Evolutionary conservation across 2,329 filamentous ascomycete genomes (phyloP).

Genomic region (Aureobasidium sp.): DNA sequence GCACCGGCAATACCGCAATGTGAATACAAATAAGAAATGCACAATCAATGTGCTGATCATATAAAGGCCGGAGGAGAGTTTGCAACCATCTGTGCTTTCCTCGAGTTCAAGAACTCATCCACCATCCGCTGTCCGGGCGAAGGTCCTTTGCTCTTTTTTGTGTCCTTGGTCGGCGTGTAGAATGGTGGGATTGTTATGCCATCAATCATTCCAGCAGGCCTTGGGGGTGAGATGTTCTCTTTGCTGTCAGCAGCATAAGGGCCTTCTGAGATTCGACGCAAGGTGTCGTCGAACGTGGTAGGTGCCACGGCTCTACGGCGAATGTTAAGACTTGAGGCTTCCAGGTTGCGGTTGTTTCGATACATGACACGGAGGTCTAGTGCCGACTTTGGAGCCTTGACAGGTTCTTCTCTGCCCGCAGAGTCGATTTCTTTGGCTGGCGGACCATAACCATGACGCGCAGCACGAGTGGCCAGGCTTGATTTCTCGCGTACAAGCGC

Average conservation of each 20-base stretch:
- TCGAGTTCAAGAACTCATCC: constrained; percentile 12
- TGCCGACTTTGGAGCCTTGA: constrained; percentile 20
- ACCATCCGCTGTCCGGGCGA: constrained; percentile 15
- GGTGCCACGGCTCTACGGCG: constrained; percentile 11
- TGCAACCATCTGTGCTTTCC: not conserved
- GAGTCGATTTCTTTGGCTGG: not conserved
- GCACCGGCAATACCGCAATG: not conserved
- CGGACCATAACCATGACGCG: not conserved
- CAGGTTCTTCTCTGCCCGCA: constrained; percentile 3
- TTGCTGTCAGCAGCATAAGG: constrained; percentile 21
- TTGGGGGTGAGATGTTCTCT: constrained; percentile 6
- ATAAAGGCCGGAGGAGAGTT: constrained; percentile 7
- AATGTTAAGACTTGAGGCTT: constrained; percentile 13
- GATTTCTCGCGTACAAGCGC: not conserved
- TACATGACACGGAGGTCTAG: constrained; percentile 27
- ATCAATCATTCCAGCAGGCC: constrained; percentile 1
- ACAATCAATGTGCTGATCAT: constrained; percentile 8
- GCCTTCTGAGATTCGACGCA: constrained; percentile 25
- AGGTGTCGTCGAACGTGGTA: constrained; percentile 23
- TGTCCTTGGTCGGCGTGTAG: constrained; percentile 11
- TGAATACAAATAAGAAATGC: not conserved
- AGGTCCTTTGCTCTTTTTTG: constrained; percentile 7
- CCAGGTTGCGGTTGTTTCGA: constrained; percentile 14
- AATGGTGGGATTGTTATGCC: constrained; percentile 11
- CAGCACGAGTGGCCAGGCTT: not conserved